These are phyloP conservation scores for Phytophthora multivora DNA, from an alignment of 352 stramenopile species.

Conservation along the genomic window DNA sequence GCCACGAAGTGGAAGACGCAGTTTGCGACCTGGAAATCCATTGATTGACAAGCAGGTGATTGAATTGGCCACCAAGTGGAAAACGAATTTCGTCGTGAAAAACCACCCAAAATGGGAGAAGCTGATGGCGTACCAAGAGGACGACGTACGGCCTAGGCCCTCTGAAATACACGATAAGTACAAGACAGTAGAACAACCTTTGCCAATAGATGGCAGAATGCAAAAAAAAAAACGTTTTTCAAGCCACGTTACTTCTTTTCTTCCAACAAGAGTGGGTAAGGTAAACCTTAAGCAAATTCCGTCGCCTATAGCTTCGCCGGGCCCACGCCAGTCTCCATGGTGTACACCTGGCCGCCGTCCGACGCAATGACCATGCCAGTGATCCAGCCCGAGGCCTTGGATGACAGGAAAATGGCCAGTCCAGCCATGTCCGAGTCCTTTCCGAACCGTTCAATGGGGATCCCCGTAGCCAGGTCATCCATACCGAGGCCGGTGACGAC, in stretches of 20 bases:
- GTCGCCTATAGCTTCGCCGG: conserved; percentile 39
- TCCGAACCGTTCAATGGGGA: conserved; percentile 87
- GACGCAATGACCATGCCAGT: conserved; percentile 92
- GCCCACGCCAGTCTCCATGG: conserved; percentile 45
- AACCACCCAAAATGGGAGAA: neutral
- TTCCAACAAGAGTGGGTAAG: no score
- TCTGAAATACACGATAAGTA: neutral
- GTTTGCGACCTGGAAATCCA: neutral
- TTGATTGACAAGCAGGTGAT: neutral
- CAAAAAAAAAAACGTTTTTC: no score
- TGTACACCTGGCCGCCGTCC: conserved; percentile 87
- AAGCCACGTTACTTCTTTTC: no score
- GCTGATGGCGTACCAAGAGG: conserved; percentile 43
- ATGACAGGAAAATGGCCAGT: conserved; percentile 92
- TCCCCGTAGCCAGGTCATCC: conserved; percentile 65
- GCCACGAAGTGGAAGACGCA: neutral
- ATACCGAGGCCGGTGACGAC: conserved; percentile 45
- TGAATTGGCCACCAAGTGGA: neutral
- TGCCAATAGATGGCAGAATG: neutral
- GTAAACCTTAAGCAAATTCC: no score
- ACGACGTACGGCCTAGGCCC: neutral
- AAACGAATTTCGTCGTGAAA: neutral
- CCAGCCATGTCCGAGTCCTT: conserved; percentile 93
- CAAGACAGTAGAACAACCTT: neutral
- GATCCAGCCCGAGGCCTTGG: conserved; percentile 90